Evolutionary conservation across 257 asterid species (phyloP), one percentile per base, ranked within the genome.

Genomic region (Capsicum baccatum): DNA sequence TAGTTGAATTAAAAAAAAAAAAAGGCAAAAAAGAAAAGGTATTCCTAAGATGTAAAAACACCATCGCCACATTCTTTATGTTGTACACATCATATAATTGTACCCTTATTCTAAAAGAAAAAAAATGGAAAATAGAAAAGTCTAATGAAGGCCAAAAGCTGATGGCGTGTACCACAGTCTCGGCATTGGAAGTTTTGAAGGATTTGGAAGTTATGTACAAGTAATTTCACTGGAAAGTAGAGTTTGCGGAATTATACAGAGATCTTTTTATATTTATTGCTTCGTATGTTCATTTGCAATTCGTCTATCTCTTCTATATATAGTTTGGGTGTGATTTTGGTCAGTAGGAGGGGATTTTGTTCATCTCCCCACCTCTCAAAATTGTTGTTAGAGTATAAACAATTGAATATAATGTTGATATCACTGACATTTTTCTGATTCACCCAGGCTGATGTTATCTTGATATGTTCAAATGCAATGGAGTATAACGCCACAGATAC

Each of bases 381-480:
- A 16, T 69, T 42, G 52, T 69, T 69, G 9, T 70, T 42, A 12
- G 56, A 42, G 33, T 42, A 42, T 4, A 68, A 70, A 42, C 79
- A 70, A 70, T 70, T 44, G 64, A 54, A 54, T 54, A 50, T 54
- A 17, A n/a, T 63, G 42, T 64, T 80, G 47, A 54, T 42, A 70
- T 66, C 50, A 58, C 58, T 50, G 37, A 52, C 85, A 54, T 3
- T 42, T 13, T 81, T 83, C 13, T 86, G 83, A 68, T 83, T 90
- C 33, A 48, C 82, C 86, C 96, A 96, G 99, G 97, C 92, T 80
- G 99, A 97, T 89, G 93, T 97, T 85, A 81, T 88, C 83, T 88
- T 97, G 92, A 94, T 97, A 90, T 94, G 99, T 87, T 85, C 98
- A 59, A 97, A 97, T 88, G 99, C 98, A 48, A 95, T 94, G 99